A percentile compares a stretch with the other conserved stretches of the same genome.
Evolutionary conservation across 1,284 basidiomycete genomes (phyloP).

Genomic region (Ustilago bromivora): DNA sequence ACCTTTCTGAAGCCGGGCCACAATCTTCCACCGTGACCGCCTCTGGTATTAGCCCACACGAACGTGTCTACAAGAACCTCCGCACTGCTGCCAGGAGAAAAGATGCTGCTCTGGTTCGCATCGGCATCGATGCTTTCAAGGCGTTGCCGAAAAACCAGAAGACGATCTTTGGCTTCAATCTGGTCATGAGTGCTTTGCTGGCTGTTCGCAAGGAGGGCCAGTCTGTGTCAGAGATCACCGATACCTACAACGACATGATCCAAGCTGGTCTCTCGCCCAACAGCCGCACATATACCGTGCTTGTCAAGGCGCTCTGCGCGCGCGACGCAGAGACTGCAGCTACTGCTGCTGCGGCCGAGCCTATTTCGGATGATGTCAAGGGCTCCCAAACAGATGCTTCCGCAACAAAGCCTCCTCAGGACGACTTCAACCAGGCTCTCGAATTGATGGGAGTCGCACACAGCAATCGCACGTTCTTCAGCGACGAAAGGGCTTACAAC

Average conservation of each 20-base stretch:
- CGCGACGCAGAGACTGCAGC: conserved; percentile 77
- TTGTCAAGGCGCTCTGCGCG: conserved; percentile 79
- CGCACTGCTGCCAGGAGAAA: conserved; percentile 16
- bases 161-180: conserved; percentile 75
- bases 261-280: conserved; percentile 78
- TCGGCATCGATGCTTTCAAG: conserved; percentile 51
- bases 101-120: conserved; percentile 24
- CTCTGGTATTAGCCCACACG: conserved; percentile 11
- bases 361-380: background rate
- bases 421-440: conserved; percentile 71
- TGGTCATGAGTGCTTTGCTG: conserved; percentile 75
- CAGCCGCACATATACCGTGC: conserved; percentile 76
- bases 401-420: conserved; percentile 68
- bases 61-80: conserved; percentile 32
- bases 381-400: conserved; percentile 6
- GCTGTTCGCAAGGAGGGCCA: conserved; percentile 74
- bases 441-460: conserved; percentile 74
- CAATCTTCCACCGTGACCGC: background rate
- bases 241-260: conserved; percentile 82
- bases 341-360: background rate
- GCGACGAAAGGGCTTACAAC: conserved; percentile 72
- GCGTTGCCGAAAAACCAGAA: conserved; percentile 54
- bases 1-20: background rate
- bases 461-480: conserved; percentile 69
- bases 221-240: conserved; percentile 76